Base-by-base conservation (phyloP, 1,284 basidiomycete genomes). In the Leccinum griseonigrum region DNA sequence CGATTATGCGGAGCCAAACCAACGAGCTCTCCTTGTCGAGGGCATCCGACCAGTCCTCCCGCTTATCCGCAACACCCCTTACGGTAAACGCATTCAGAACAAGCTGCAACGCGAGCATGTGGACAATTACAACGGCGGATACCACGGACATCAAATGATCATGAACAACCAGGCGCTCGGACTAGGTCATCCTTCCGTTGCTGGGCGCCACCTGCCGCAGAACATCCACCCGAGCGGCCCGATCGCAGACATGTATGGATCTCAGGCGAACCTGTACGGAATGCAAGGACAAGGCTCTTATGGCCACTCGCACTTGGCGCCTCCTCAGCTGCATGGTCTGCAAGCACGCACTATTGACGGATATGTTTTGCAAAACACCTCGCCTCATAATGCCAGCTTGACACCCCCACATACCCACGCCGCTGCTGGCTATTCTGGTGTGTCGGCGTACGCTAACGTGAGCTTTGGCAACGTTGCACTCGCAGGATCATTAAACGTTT, bases 1-100 rank as follows among this genome's bases (percentile, higher is more conserved):
- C 63, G 95, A 98, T 74, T 98, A 97, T 68, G 95, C 96, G 56
- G 95, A 97, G 69, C 90, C 94, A 36, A 81, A 76, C 26, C 95
- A 98, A 76, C 91, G 95, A 54, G 88, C 83, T 10, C 75, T 88
- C 68, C 87, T 98, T 50, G 93, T 98, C 38, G 95, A 97, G 73
- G 94, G 93, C 69, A 98, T 98, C 73, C 91, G 95, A 59, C 96
- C 96, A n/a, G 95, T 97, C 64, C 83, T 98, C 32, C 95, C 94
- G 3, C 84, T 97, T 66, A 97, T 98, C 73, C 91, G 95, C 70
- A 98, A 97, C 78, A 98, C 95, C 4, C 95, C 95, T 3, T 98
- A 98, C 71, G 95, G 95, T 70, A 98, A 98, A 81, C 90, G 96
- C 58, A 98, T 98, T 70, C 95, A 97, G 78, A 95, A 94, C 81